These are phyloP conservation scores for Penicillium sp. DNA, from an alignment of 2,329 filamentous ascomycete species.

Conservation along the genomic window DNA sequence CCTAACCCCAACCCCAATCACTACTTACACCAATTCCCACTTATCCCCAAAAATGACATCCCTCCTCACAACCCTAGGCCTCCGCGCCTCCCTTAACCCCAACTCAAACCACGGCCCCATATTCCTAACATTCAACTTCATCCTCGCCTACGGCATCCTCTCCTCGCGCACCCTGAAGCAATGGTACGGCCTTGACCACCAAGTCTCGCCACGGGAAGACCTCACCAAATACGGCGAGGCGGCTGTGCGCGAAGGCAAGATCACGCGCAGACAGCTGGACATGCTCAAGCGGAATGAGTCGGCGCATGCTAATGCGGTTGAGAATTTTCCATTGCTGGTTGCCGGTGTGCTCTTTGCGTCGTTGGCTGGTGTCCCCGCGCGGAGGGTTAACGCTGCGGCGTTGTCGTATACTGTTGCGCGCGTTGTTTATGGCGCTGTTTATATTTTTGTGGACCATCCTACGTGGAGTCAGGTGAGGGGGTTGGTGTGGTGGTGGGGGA, in stretches of 20 bases:
- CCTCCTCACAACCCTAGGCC: not conserved
- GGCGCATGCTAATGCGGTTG: slow-evolving; percentile 50
- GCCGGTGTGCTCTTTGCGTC: slow-evolving; percentile 40
- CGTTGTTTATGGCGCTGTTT: slow-evolving; percentile 43
- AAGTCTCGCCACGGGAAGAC: slow-evolving; percentile 50
- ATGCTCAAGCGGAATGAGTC: slow-evolving; percentile 47
- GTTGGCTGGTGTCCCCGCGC: slow-evolving; percentile 39
- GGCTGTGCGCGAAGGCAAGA: slow-evolving; percentile 46
- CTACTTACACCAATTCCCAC: not conserved
- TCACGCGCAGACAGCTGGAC: slow-evolving; percentile 45
- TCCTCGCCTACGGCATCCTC: slow-evolving; percentile 44
- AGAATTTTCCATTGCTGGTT: slow-evolving; percentile 28
- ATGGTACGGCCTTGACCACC: slow-evolving; percentile 49
- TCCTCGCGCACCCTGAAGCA: slow-evolving; percentile 48
- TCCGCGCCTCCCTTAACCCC: not conserved
- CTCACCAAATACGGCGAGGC: slow-evolving; percentile 47
- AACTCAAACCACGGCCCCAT: not conserved
- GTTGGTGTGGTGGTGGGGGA: slow-evolving; percentile 47
- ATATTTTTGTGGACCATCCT: slow-evolving; percentile 42
- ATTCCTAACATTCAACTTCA: not conserved
- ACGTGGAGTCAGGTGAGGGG: slow-evolving; percentile 39
- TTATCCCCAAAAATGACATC: not conserved
- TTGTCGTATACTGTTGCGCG: slow-evolving; percentile 45
- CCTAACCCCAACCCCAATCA: not conserved
- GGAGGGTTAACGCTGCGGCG: slow-evolving; percentile 41